These are phyloP conservation scores for Leucaena leucocephala DNA, from an alignment of 306 rosid genomes.

Conservation along the genomic window DNA sequence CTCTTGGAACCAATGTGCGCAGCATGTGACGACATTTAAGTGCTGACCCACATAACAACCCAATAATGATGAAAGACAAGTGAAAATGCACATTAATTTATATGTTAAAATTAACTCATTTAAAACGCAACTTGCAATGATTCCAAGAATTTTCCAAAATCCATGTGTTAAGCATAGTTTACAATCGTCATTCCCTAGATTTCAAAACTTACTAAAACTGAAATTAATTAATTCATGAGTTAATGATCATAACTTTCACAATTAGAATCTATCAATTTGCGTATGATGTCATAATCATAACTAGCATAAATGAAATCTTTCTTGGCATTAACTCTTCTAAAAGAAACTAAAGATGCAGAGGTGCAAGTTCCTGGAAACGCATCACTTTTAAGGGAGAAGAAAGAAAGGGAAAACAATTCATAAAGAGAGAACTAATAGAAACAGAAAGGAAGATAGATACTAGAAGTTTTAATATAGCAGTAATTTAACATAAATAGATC, in stretches of 20 bases:
- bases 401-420: not conserved
- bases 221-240: not conserved
- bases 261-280: not conserved
- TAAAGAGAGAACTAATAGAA: not conserved
- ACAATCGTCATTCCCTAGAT: not conserved
- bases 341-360: not conserved
- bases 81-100: not conserved
- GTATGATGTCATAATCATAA: not conserved
- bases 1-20: not conserved
- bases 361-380: not conserved
- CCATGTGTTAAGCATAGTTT: not conserved
- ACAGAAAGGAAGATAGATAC: not conserved
- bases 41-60: not conserved
- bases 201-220: not conserved
- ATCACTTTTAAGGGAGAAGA: not conserved
- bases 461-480: not conserved
- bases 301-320: not conserved
- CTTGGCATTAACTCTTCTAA: not conserved
- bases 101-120: not conserved
- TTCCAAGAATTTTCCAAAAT: not conserved
- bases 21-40: not conserved
- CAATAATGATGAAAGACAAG: constrained; percentile 3
- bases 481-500: not conserved
- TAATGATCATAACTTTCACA: not conserved
- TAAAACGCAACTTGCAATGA: not conserved